These are phyloP conservation scores for Tulasnella sp. DNA, from an alignment of 768 basidiomycete species.

Conservation along the genomic window DNA sequence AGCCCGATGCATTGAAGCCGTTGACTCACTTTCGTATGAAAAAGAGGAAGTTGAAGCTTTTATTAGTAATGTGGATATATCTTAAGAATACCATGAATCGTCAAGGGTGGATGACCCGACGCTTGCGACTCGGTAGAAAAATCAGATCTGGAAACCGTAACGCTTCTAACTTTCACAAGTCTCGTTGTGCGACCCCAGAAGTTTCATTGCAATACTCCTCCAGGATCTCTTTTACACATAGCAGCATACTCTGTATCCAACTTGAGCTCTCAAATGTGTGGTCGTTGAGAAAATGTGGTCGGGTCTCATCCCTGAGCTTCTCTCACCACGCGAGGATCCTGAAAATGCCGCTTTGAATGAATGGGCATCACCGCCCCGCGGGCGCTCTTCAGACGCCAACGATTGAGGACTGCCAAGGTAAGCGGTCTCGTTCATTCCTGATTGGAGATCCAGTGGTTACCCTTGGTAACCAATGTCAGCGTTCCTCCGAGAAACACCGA, in stretches of 20 bases:
- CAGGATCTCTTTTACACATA: no score
- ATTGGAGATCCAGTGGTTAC: not conserved
- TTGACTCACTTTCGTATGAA: conserved; percentile 36
- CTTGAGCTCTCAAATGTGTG: not conserved
- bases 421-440: not conserved
- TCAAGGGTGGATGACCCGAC: not conserved
- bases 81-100: no score
- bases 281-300: not conserved
- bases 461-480: not conserved
- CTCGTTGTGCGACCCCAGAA: no score
- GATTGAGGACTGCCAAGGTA: no score
- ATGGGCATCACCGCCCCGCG: not conserved
- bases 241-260: no score
- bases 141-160: not conserved
- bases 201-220: no score
- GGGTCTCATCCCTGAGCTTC: not conserved
- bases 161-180: no score
- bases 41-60: conserved; percentile 7
- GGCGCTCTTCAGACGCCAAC: no score
- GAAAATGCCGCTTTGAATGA: not conserved
- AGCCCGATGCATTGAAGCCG: conserved; percentile 67
- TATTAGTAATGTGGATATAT: conserved; percentile 1
- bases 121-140: not conserved
- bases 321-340: not conserved
- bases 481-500: not conserved